A percentile compares a stretch with the other conserved stretches of the same genome.
Evolutionary conservation across 73 alveolate genomes (phyloP).

Genomic region (Durusdinium trenchii): DNA sequence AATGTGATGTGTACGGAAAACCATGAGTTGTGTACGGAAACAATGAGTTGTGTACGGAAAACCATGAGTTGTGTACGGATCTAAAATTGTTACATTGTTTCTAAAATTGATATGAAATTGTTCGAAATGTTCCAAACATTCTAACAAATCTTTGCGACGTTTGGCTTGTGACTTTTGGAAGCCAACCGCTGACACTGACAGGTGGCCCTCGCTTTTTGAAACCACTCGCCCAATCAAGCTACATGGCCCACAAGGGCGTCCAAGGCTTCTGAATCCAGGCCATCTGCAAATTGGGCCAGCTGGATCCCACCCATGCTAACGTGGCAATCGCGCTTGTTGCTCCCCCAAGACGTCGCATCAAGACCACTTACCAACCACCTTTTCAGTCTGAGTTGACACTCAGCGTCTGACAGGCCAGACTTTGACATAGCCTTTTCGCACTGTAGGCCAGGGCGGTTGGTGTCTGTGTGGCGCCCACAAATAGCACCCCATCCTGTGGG

Average conservation of each 20-base stretch:
- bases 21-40: background rate
- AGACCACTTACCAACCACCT: conserved; percentile 24
- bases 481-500: conserved; percentile 46
- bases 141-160: background rate
- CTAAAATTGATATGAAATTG: background rate
- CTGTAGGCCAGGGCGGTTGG: background rate
- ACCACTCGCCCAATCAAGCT: too few relatives aligned
- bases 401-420: background rate
- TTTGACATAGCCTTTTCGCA: background rate
- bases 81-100: background rate
- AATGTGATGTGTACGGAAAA: conserved; percentile 24
- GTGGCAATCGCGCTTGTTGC: background rate
- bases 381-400: conserved; percentile 28
- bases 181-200: background rate
- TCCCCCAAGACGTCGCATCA: background rate
- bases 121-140: background rate
- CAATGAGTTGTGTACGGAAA: background rate
- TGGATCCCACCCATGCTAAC: conserved; percentile 30
- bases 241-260: conserved; percentile 21
- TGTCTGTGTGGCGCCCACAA: conserved; percentile 21
- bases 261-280: background rate
- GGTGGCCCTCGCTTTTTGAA: background rate
- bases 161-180: background rate
- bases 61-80: background rate
- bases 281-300: background rate